Conservation (phyloP, 768 basidiomycete species). For the Hypholoma fasciculare region DNA sequence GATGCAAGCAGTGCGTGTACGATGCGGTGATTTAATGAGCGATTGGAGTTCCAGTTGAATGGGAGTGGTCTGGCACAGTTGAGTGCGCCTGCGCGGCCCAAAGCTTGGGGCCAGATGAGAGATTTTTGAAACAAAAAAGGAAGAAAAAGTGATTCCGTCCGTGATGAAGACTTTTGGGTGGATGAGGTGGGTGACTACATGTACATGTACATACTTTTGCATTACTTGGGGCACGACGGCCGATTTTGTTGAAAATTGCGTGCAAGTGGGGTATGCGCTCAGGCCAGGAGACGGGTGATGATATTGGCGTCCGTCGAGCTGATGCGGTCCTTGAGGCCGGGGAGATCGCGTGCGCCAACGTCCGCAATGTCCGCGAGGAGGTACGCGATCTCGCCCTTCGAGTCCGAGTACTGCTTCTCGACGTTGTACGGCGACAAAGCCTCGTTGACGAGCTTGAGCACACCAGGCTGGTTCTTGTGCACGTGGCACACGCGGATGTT, state of each 20-base stretch:
- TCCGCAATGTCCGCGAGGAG: slow-evolving; percentile 96
- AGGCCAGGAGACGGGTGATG: slow-evolving; percentile 82
- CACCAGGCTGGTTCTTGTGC: slow-evolving; percentile 94
- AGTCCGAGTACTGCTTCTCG: slow-evolving; percentile 99
- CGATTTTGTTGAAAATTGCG: neutral
- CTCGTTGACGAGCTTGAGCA: slow-evolving; percentile 93
- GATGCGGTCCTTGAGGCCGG: slow-evolving; percentile 76
- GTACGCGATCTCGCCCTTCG: slow-evolving; percentile 90
- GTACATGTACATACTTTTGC: neutral
- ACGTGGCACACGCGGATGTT: slow-evolving; percentile 93
- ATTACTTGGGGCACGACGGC: neutral
- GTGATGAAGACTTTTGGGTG: neutral
- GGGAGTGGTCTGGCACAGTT: slow-evolving; percentile 32
- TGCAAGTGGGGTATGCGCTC: slow-evolving; percentile 11
- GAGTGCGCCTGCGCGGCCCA: slow-evolving; percentile 24
- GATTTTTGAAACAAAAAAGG: slow-evolving; percentile 10
- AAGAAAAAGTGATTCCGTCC: slow-evolving; percentile 1
- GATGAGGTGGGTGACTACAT: neutral
- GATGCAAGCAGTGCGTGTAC: slow-evolving; percentile 11
- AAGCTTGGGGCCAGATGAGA: neutral
- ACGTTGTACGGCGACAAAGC: slow-evolving; percentile 94
- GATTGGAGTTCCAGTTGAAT: slow-evolving; percentile 48
- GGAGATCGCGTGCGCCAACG: slow-evolving; percentile 80
- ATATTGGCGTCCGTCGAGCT: slow-evolving; percentile 83
- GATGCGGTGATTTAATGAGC: neutral